phyloP scores from a whole-genome alignment of 2,329 filamentous ascomycete genomes.

The Myriosclerotinia scirpicola region DNA sequence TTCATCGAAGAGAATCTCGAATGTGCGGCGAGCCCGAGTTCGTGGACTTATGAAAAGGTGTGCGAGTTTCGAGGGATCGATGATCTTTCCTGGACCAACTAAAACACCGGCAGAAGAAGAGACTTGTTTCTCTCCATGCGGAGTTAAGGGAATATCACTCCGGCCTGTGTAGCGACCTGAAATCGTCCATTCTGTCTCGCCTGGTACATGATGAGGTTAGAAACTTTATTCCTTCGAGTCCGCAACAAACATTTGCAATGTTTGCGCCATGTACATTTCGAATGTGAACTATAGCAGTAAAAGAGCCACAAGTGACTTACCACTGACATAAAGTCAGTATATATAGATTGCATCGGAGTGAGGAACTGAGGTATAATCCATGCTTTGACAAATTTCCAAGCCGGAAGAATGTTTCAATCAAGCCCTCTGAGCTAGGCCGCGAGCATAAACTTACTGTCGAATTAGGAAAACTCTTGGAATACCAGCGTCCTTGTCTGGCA shows the following conservation, averaged over 20 bases:
- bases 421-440: not conserved
- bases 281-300: not conserved
- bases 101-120: slow-evolving; percentile 44
- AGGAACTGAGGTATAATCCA: not conserved
- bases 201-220: slow-evolving; percentile 33
- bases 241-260: no score
- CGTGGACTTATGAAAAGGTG: slow-evolving; percentile 50
- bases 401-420: not conserved
- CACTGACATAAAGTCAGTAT: slow-evolving; percentile 20
- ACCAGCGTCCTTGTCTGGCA: slow-evolving; percentile 42
- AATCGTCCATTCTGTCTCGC: slow-evolving; percentile 51
- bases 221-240: not conserved
- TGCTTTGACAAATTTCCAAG: not conserved
- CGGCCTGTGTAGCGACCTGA: slow-evolving; percentile 48
- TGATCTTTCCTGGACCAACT: slow-evolving; percentile 49
- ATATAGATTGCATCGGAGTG: not conserved
- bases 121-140: slow-evolving; percentile 47
- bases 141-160: slow-evolving; percentile 46
- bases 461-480: slow-evolving; percentile 45
- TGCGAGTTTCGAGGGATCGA: slow-evolving; percentile 48
- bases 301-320: slow-evolving; percentile 19
- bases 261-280: not conserved
- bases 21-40: slow-evolving; percentile 48
- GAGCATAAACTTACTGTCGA: slow-evolving; percentile 40
- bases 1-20: slow-evolving; percentile 46